phyloP scores from a whole-genome alignment of 768 basidiomycete genomes.

The Lentinula raphanica region DNA sequence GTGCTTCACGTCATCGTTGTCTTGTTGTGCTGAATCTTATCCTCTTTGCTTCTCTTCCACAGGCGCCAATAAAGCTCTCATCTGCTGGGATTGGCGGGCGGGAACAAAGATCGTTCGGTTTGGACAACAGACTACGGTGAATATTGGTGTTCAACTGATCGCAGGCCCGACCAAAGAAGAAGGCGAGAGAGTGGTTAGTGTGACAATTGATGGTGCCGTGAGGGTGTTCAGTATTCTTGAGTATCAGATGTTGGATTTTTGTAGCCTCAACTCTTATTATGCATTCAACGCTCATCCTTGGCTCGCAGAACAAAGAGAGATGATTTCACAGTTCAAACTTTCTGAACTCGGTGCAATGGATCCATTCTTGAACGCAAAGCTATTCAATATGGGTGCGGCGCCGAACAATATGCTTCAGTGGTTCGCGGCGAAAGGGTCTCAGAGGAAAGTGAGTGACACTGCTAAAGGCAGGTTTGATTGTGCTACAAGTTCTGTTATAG shows the following conservation, averaged over 20 bases:
- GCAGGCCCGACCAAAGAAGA: slow-evolving; percentile 42
- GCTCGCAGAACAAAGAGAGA: slow-evolving; percentile 58
- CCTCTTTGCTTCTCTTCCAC: background rate
- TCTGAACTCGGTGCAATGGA: slow-evolving; percentile 69
- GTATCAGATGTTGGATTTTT: too few species aligned
- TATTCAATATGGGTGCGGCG: slow-evolving; percentile 74
- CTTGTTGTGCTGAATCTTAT: background rate
- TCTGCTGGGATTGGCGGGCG: slow-evolving; percentile 88
- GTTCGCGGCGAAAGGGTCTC: slow-evolving; percentile 87
- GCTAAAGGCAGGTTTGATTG: too few species aligned
- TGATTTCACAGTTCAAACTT: slow-evolving; percentile 89
- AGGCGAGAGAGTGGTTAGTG: slow-evolving; percentile 82
- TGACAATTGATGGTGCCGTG: slow-evolving; percentile 90
- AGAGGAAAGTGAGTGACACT: slow-evolving; percentile 71
- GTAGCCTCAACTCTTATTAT: too few species aligned
- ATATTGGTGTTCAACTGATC: slow-evolving; percentile 85
- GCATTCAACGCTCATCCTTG: background rate
- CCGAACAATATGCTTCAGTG: slow-evolving; percentile 91
- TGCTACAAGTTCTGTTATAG: slow-evolving; percentile 30
- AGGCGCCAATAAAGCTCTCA: slow-evolving; percentile 63
- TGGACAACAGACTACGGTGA: slow-evolving; percentile 89
- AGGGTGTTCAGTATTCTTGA: slow-evolving; percentile 86
- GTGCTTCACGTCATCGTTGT: background rate
- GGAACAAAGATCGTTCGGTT: slow-evolving; percentile 88
- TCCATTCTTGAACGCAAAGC: slow-evolving; percentile 57